Conservation (phyloP, 495 filamentous ascomycete species). For the Penicillium roqueforti region DNA sequence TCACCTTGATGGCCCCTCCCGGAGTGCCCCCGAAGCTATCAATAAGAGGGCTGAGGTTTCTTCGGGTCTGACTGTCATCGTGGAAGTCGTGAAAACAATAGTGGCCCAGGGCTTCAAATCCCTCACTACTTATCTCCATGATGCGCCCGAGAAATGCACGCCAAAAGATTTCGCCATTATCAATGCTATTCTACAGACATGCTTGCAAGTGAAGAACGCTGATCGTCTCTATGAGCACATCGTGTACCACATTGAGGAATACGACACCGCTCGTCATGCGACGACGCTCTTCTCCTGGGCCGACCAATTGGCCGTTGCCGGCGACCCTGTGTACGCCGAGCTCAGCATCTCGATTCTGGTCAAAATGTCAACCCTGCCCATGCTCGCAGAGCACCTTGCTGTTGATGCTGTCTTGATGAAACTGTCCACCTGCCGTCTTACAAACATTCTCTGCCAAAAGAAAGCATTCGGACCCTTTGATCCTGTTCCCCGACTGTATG, state of each 20-base stretch:
- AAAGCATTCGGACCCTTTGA: slow-evolving; percentile 70
- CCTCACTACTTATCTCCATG: slow-evolving; percentile 70
- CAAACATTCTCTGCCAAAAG: slow-evolving; percentile 61
- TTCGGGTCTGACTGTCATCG: slow-evolving; percentile 48
- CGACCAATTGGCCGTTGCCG: slow-evolving; percentile 63
- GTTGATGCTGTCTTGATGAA: slow-evolving; percentile 75
- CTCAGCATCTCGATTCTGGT: slow-evolving; percentile 81
- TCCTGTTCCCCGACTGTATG: slow-evolving; percentile 54
- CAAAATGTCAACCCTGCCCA: slow-evolving; percentile 75
- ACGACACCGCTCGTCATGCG: slow-evolving; percentile 68
- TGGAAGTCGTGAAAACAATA: slow-evolving; percentile 69
- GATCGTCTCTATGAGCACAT: slow-evolving; percentile 54
- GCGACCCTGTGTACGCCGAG: slow-evolving; percentile 93
- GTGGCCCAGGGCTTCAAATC: slow-evolving; percentile 80
- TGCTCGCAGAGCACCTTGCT: slow-evolving; percentile 83
- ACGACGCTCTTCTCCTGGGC: slow-evolving; percentile 92
- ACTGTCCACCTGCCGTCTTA: slow-evolving; percentile 70
- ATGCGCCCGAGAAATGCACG: slow-evolving; percentile 47
- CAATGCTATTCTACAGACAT: slow-evolving; percentile 81
- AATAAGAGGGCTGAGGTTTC: slow-evolving; percentile 40
- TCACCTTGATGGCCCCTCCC: slow-evolving; percentile 35
- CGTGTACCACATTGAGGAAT: slow-evolving; percentile 59
- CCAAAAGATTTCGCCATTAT: slow-evolving; percentile 78
- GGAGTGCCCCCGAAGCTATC: slow-evolving; percentile 29
- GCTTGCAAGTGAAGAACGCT: slow-evolving; percentile 58